These are phyloP conservation scores for Eremochloa ophiuroides DNA, from an alignment of 176 grass and related monocot genomes.

Conservation along the genomic window DNA sequence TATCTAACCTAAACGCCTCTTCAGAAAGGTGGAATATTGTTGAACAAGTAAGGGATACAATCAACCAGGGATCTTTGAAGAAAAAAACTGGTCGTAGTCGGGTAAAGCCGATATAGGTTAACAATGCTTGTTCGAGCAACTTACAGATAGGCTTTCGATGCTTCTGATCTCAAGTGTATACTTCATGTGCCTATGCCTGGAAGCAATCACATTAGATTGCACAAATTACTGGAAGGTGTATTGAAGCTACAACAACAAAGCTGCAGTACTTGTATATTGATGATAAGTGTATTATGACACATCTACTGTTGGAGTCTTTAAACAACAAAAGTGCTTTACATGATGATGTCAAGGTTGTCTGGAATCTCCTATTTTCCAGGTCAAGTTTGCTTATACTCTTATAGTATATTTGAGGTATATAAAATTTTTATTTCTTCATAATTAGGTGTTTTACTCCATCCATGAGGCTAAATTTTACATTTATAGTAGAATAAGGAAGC, in stretches of 20 bases:
- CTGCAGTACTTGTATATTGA: background rate
- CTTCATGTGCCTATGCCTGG: conserved; percentile 1
- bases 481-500: background rate
- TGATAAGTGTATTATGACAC: background rate
- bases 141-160: background rate
- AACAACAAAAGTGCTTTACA: background rate
- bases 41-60: conserved; percentile 52
- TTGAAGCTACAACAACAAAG: background rate
- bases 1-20: conserved; percentile 65
- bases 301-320: background rate
- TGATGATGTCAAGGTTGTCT: background rate
- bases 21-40: conserved; percentile 63
- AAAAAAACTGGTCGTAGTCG: conserved; percentile 53
- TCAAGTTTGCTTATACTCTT: conserved; percentile 25
- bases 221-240: background rate
- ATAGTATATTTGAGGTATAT: background rate
- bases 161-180: background rate
- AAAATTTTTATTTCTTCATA: background rate
- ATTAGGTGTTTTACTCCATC: background rate
- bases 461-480: conserved; percentile 1
- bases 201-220: background rate
- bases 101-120: conserved; percentile 33
- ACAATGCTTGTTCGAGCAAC: background rate
- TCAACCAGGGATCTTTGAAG: conserved; percentile 40
- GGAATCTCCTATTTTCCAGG: conserved; percentile 1